Evolutionary conservation across 257 asterid genomes (phyloP).

Genomic region (Nicotiana tomentosiformis): DNA sequence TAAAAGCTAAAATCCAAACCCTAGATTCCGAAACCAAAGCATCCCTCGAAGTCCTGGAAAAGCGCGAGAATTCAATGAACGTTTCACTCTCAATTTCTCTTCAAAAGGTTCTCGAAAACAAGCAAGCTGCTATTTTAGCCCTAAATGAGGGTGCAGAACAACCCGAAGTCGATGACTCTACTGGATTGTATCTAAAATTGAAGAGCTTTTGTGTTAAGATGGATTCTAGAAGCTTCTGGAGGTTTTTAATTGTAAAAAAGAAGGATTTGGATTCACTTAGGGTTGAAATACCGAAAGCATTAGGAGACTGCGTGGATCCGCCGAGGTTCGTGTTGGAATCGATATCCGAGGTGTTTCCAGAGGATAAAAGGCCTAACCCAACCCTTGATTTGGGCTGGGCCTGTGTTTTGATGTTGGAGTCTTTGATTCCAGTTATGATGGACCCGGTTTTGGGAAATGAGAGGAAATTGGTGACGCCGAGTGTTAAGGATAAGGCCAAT

Average conservation of each 20-base stretch:
- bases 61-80: slow-evolving; percentile 69
- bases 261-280: slow-evolving; percentile 71
- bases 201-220: slow-evolving; percentile 48
- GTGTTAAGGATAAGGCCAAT: slow-evolving; percentile 68
- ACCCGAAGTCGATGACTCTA: slow-evolving; percentile 62
- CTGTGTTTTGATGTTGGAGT: slow-evolving; percentile 87
- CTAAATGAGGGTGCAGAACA: slow-evolving; percentile 11
- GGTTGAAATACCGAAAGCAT: slow-evolving; percentile 55
- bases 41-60: slow-evolving; percentile 49
- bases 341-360: slow-evolving; percentile 88
- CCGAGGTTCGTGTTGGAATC: slow-evolving; percentile 88
- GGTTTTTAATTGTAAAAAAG: slow-evolving; percentile 58
- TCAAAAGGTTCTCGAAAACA: slow-evolving; percentile 29
- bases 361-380: slow-evolving; percentile 21
- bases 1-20: slow-evolving; percentile 45
- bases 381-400: slow-evolving; percentile 91
- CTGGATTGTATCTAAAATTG: slow-evolving; percentile 56
- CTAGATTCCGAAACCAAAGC: slow-evolving; percentile 49
- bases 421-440: slow-evolving; percentile 89
- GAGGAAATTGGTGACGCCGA: slow-evolving; percentile 95
- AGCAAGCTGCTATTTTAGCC: slow-evolving; percentile 11
- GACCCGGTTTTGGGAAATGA: slow-evolving; percentile 90
- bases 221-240: slow-evolving; percentile 74
- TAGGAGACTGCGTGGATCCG: slow-evolving; percentile 80
- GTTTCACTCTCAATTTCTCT: slow-evolving; percentile 51